Base-by-base conservation (phyloP, 768 basidiomycete genomes). In the Termitomyces sp. region DNA sequence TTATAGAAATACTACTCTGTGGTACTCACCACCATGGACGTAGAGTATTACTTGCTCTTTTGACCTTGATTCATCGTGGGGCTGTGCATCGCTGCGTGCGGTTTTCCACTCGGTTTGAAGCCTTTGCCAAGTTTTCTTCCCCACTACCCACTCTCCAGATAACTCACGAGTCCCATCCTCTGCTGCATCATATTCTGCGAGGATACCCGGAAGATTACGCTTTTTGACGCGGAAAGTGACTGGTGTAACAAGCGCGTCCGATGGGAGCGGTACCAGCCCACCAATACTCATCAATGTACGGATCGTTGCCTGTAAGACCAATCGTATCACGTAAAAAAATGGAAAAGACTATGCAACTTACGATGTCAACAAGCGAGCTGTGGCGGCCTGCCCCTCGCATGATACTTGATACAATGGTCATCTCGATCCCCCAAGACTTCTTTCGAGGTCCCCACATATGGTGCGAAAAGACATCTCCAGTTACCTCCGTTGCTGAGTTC, bases 111-210 rank as follows among this genome's bases (percentile, higher is more conserved):
- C 92, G 15, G 79, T 74, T 65, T 97, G 94, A 62, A 97, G 76
- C 30, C 84, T 75, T 60, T 85, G 85, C 96, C 96, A 99, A 0
- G 95, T 83, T 60, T 83, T 84, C 69, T 89, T 89, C 37, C 92
- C 92, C n/a, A 98, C 89, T 23, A 98, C 86, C 96, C 96, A 99
- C 75, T 99, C 96, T 0, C 94, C 96, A 1, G 85, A 85, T 31
- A 99, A 78, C 65, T 95, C 90, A 4, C 96, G 81, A 9, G 65
- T 69, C 35, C 94, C 95, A 10, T 78, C 78, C 70, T 99, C 96
- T 17, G 76, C 66, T 5, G 76, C 80, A 66, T 98, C 96, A 54
- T 81, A 82, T 7, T 85, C 76, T 5, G 81, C 75, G 15, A 99
- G 80, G 53, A 98, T 86, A 14, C 96, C 96, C 33, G 85, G 82